Evolutionary conservation across 169 alveolate genomes (phyloP).

Genomic region (Eimeria acervulina): DNA sequence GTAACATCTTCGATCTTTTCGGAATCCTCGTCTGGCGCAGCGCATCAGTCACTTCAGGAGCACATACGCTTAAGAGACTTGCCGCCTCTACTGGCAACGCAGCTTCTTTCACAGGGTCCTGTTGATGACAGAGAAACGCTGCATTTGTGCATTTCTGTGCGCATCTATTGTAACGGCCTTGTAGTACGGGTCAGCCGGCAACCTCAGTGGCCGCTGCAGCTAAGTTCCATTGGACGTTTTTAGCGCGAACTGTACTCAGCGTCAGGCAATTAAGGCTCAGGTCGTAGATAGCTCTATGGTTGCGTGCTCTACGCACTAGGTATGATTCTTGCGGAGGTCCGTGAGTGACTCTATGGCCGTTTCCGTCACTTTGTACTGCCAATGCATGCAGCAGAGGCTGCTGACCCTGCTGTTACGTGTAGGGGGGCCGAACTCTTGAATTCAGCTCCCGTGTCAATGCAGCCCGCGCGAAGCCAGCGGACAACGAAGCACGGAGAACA

Average conservation of each 20-base stretch:
- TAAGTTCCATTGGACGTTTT: background rate
- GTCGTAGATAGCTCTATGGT: background rate
- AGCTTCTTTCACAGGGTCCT: background rate
- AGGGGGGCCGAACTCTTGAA: slow-evolving; percentile 34
- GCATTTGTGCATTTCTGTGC: background rate
- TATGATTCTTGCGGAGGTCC: background rate
- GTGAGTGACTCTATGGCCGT: background rate
- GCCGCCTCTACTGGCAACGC: background rate
- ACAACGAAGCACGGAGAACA: slow-evolving; percentile 29
- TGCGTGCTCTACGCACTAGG: background rate
- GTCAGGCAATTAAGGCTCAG: background rate
- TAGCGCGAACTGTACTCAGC: background rate
- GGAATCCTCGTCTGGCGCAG: slow-evolving; percentile 6
- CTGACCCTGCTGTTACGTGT: slow-evolving; percentile 51
- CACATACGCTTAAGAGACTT: background rate
- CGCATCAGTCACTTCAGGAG: background rate
- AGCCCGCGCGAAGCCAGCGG: background rate
- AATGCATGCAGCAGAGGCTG: slow-evolving; percentile 38
- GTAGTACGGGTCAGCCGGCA: background rate
- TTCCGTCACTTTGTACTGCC: background rate
- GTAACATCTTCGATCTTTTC: background rate
- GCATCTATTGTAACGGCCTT: background rate
- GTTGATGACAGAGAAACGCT: background rate
- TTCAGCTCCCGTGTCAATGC: slow-evolving; percentile 8
- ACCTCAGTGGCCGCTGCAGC: background rate